phyloP scores from a whole-genome alignment of 495 filamentous ascomycete species.

The Durotheca rogersii region DNA sequence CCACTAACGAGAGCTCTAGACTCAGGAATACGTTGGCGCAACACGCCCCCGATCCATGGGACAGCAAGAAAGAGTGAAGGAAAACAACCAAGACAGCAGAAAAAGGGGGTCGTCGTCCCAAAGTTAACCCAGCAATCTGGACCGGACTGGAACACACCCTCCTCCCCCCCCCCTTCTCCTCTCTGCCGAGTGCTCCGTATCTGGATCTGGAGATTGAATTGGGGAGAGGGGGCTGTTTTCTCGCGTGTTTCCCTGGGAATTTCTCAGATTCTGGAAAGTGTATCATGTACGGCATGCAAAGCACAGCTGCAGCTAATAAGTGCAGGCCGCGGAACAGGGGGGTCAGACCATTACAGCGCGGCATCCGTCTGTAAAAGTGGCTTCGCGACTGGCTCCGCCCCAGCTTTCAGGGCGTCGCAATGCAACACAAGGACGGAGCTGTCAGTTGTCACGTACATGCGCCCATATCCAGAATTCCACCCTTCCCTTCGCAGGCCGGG shows the following conservation, averaged over 20 bases:
- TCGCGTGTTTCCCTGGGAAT: constrained; percentile 28
- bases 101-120: constrained; percentile 8
- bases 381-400: constrained; percentile 22
- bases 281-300: constrained; percentile 34
- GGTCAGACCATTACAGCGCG: constrained; percentile 19
- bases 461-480: constrained; percentile 2
- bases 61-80: constrained; percentile 6
- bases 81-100: constrained; percentile 4
- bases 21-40: constrained; percentile 4
- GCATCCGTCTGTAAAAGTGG: constrained; percentile 12
- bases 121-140: constrained; percentile 32
- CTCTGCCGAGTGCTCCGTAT: constrained; percentile 31
- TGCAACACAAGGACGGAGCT: constrained; percentile 22
- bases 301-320: constrained; percentile 31
- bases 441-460: constrained; percentile 21
- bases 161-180: constrained; percentile 18
- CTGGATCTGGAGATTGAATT: constrained; percentile 34
- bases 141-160: no score
- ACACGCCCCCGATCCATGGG: constrained; percentile 8
- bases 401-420: constrained; percentile 17
- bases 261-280: constrained; percentile 30
- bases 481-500: constrained; percentile 9
- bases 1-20: constrained; percentile 15
- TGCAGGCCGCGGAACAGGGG: constrained; percentile 32
- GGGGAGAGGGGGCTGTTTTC: constrained; percentile 15